Evolutionary conservation across 2,329 filamentous ascomycete genomes (phyloP).

Genomic region (Claviceps africana): DNA sequence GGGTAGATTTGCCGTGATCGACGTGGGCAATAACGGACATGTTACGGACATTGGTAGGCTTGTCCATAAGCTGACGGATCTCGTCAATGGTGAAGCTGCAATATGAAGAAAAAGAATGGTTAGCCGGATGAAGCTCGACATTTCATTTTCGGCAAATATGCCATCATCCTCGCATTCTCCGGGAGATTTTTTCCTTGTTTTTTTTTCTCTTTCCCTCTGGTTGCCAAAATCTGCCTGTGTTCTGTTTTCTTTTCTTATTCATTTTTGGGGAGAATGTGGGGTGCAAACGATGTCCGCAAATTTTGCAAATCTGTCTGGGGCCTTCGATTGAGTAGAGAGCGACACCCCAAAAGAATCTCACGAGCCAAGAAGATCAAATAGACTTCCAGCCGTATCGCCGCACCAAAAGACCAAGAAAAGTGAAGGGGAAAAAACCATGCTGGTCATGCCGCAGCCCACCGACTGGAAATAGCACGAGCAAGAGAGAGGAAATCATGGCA

Average conservation of each 20-base stretch:
- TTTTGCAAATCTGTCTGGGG: too few relatives aligned
- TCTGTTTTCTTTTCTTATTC: conserved; percentile 7
- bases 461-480: not conserved
- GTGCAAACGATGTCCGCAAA: too few relatives aligned
- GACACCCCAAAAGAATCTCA: too few relatives aligned
- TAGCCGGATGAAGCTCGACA: not conserved
- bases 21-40: conserved; percentile 99
- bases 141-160: not conserved
- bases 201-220: not conserved
- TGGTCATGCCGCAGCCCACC: too few relatives aligned
- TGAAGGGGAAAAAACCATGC: too few relatives aligned
- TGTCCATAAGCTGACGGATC: conserved; percentile 68
- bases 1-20: conserved; percentile 99
- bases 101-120: conserved; percentile 9
- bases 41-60: conserved; percentile 69
- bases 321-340: too few relatives aligned
- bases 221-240: not conserved
- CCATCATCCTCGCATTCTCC: not conserved
- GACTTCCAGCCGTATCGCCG: too few relatives aligned
- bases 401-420: too few relatives aligned
- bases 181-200: not conserved
- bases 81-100: conserved; percentile 95
- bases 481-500: too few relatives aligned
- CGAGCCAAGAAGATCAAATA: too few relatives aligned
- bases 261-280: too few relatives aligned